These are phyloP conservation scores for Heimioporus retisporus DNA, from an alignment of 1,284 basidiomycete genomes.

Conservation along the genomic window DNA sequence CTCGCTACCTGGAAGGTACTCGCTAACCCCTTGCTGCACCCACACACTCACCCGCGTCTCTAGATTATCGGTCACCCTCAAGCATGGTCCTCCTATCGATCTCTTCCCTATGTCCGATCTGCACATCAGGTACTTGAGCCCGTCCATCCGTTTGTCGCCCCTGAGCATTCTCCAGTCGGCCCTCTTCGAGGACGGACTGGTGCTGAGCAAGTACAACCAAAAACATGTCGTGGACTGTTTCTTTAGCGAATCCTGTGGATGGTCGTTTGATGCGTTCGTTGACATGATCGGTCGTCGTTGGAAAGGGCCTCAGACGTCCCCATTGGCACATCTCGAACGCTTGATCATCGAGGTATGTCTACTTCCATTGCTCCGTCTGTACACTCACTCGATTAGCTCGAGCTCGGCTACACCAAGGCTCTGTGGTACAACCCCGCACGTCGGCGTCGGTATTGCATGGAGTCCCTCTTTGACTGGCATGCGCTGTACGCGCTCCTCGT, in stretches of 20 bases:
- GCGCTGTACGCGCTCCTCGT: conserved; percentile 59
- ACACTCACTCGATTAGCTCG: conserved; percentile 51
- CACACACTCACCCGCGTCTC: conserved; percentile 7
- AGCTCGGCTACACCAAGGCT: conserved; percentile 66
- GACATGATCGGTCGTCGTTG: conserved; percentile 51
- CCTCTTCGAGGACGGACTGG: conserved; percentile 65
- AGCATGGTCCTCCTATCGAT: conserved; percentile 54
- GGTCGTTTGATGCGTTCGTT: conserved; percentile 58
- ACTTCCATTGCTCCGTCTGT: conserved; percentile 15
- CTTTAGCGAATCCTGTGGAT: conserved; percentile 70
- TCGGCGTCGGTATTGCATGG: conserved; percentile 71
- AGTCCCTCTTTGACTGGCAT: conserved; percentile 73
- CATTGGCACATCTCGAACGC: conserved; percentile 61
- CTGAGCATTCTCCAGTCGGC: conserved; percentile 54
- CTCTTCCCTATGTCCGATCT: conserved; percentile 69
- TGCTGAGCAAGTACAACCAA: conserved; percentile 62
- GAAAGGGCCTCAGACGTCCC: conserved; percentile 44
- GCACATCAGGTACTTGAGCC: conserved; percentile 39
- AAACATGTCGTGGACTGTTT: conserved; percentile 73
- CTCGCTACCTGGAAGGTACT: conserved; percentile 73
- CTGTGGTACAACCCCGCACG: conserved; percentile 77
- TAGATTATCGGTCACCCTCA: conserved; percentile 64
- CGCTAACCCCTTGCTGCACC: too few relatives aligned
- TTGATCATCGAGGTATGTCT: conserved; percentile 54
- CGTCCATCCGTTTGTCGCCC: neutral